Base-by-base conservation (phyloP, 352 stramenopile species). In the Phytophthora citrophthora region DNA sequence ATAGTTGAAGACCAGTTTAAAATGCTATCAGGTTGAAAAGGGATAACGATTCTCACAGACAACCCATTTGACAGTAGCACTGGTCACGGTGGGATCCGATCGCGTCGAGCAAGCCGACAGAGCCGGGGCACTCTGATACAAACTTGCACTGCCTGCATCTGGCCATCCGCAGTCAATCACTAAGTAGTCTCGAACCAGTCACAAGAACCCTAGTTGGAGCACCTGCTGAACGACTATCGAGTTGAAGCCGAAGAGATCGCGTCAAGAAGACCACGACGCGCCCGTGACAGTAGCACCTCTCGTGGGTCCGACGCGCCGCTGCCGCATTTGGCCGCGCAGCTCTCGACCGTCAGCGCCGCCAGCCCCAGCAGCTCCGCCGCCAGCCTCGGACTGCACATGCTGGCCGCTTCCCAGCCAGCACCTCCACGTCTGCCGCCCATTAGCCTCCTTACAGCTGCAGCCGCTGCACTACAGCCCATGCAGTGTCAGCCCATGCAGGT, bases 361-460 rank as follows among this genome's bases (percentile, higher is more conserved):
- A 66, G 57, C 39, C 52, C 61, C 45, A 64, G 56, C 34, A 67
- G 51, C 18, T 67, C 63, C 4, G 54, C 54, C 27, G 64, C 48
- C 15, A 67, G 58, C n/a, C 18, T 73, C 20, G 64, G 64, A n/a
- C 32, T 77, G 40, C 68, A 73, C 23, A 77, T 77, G 64, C 64
- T 77, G 7, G 73, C 68, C 8, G 49, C 60, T 5, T 32, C 41
- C 0, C 45, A 50, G 27, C 31, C 39, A 2, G 18, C 39, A 10
- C 71, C 70, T 13, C 64, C 71, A 18, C 69, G 74, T 0, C 61
- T 86, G 8, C 77, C 77, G 9, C 74, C 77, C 15, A 86, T 86
- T 54, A 81, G 72, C 41, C 68, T 86, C 39, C 59, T 86, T 26
- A 86, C 77, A 11, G 64, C 69, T 2, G 77, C 74, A 3, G 70